Evolutionary conservation across 345 rosid species (phyloP), one percentile per base, ranked within the genome.

Genomic region (Physaria fendleri): DNA sequence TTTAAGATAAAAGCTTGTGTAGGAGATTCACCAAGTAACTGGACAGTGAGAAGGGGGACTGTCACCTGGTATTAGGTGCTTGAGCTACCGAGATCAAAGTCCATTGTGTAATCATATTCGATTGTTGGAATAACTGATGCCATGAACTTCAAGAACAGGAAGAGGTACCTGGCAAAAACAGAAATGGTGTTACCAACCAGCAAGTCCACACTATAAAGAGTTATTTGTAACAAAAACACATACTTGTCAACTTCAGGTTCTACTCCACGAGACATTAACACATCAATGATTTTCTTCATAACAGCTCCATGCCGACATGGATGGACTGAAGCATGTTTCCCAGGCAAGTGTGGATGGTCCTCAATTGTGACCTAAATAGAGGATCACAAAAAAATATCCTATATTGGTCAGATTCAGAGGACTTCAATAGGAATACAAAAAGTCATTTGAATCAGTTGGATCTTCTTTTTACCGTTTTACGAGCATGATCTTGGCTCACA

Each of bases 191-290:
- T 15, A 70, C 21, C 10, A 21, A 70, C 21, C 10, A 51, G 47
- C 23, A 20, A 22, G 32, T 24, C 14, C 22, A 44, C 40, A 9
- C 21, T 21, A 14, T 15, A 47, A 47, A 38, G 24, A 14, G 34
- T 40, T 43, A 20, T 14, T 46, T 56, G 44, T 28, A 66, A 49
- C 5, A 51, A 56, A 52, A 57, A 8, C 46, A 28, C 62, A 76
- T 77, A 94, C 97, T 87, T 94, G 76, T 90, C 96, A 70, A 94
- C 99, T 87, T 90, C 95, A 20, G 99, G 99, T 73, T 94, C 97
- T 42, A 90, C 97, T 45, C 96, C 99, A 32, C 77, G 96, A 2
- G 97, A 87, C 97, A 94, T 82, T 58, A 87, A 66, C 22, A 90
- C 96, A 72, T 90, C 99, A 71, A 90, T 94, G 33, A 94, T 90